Base-by-base conservation (phyloP, 257 asterid genomes). In the Solanum etuberosum region DNA sequence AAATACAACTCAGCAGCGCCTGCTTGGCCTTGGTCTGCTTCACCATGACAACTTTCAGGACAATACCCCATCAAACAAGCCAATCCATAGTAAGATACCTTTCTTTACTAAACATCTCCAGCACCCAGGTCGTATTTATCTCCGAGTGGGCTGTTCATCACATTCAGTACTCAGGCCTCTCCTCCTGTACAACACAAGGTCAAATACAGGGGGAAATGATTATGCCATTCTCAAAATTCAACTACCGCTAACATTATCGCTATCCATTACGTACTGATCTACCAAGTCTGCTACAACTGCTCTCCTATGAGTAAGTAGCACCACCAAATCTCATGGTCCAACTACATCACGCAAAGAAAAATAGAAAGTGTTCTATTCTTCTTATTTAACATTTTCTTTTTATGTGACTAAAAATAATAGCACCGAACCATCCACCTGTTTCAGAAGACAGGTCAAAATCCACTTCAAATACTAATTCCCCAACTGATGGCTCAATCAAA, bases 161-260 rank as follows among this genome's bases (percentile, higher is more conserved):
- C 89, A 88, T 91, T 90, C 90, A 83, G 89, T 86, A 87, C 86
- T 85, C 91, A 86, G 95, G 91, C 88, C 93, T 92, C 91, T 89
- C 87, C 90, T 88, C 98, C 95, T 94, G 95, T 91, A 90, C 96
- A 93, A 94, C 95, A 93, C 94, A 92, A 94, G 93, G 95, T 93
- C 94, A 95, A 93, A 94, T 92, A 90, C 94, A 95, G 91, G 93
- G 90, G 92, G 93, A 91, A 92, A 87, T 89, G 86, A 91, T 91
- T 91, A 94, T 90, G 94, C 91, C 93, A 93, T 89, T 92, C 90
- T 90, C 92, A 92, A 90, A 89, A 93, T 86, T 91, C 91, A 91
- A 86, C 94, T 90, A 94, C 92, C 92, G 51, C 94, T 93, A 94
- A 27, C 85, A 91, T 89, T 91, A 92, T 83, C 87, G 84, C 95